Evolutionary conservation across 176 grass and related monocot genomes (phyloP).

Genomic region (Thalia dealbata): DNA sequence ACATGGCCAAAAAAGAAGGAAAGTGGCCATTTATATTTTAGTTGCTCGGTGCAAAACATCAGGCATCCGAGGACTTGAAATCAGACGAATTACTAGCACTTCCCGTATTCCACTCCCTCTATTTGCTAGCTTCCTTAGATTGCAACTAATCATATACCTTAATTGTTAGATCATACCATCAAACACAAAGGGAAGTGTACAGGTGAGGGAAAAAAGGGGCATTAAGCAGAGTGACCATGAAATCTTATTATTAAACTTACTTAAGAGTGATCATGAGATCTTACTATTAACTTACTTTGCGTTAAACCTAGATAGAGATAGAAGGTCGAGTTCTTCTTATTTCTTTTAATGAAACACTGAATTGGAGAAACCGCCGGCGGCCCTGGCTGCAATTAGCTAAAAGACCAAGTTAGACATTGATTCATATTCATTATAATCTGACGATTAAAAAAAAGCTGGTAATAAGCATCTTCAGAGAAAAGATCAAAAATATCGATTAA

Average conservation of each 20-base stretch:
- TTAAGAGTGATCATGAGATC: neutral
- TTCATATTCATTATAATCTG: neutral
- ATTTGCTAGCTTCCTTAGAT: neutral
- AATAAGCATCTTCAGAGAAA: neutral
- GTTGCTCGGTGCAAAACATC: neutral
- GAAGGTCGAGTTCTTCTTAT: conserved; percentile 80
- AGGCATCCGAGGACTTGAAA: neutral
- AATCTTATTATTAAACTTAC: conserved; percentile 28
- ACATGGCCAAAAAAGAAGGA: neutral
- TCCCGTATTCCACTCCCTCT: neutral
- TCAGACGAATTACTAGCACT: neutral
- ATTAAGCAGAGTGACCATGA: neutral
- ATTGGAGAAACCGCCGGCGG: conserved; percentile 66
- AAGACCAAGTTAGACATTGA: conserved; percentile 1
- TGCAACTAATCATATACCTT: neutral
- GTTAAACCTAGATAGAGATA: conserved; percentile 72
- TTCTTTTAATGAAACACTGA: conserved; percentile 90
- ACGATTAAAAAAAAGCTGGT: neutral
- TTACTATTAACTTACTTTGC: conserved; percentile 34
- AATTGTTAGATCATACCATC: neutral
- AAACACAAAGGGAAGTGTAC: neutral
- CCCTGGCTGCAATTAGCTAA: conserved; percentile 41
- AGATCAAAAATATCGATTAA: neutral
- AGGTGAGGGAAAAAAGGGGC: neutral
- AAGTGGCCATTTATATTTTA: neutral